A percentile compares a stretch with the other conserved stretches of the same genome.
Conservation (phyloP, 306 rosid species). For the Prinsepia uniflora region DNA sequence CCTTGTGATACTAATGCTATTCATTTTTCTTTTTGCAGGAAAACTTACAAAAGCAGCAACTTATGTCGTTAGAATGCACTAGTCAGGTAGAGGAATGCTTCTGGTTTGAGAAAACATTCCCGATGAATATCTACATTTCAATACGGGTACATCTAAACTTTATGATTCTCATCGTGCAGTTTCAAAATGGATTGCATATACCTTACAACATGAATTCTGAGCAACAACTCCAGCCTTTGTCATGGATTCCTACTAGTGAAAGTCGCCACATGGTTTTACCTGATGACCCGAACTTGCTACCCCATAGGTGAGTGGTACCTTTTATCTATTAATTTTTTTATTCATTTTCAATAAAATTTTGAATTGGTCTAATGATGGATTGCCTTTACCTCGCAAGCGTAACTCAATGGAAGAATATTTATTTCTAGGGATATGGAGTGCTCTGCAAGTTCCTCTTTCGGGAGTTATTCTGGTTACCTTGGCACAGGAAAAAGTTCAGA, state of each 20-base stretch:
- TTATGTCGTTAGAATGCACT: constrained; percentile 60
- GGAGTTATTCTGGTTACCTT: constrained; percentile 52
- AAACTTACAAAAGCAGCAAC: constrained; percentile 69
- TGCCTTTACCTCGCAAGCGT: background rate
- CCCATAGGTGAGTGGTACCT: constrained; percentile 46
- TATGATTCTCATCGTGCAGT: constrained; percentile 46
- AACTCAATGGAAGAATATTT: constrained; percentile 5
- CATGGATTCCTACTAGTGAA: constrained; percentile 57
- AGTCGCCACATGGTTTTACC: constrained; percentile 49
- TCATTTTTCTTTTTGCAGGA: constrained; percentile 42
- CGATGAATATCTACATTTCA: background rate
- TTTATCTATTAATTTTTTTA: background rate
- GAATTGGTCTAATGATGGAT: background rate
- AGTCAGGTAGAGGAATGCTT: constrained; percentile 58
- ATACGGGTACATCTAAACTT: constrained; percentile 6
- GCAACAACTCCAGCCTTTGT: constrained; percentile 67
- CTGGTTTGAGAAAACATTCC: background rate
- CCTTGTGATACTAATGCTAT: constrained; percentile 6
- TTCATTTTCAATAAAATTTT: background rate
- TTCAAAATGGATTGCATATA: constrained; percentile 59
- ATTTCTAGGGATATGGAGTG: constrained; percentile 68
- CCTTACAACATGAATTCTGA: constrained; percentile 64
- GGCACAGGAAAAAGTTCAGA: constrained; percentile 45
- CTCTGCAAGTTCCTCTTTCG: constrained; percentile 54
- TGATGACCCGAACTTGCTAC: constrained; percentile 63